These are phyloP conservation scores for Alternaria metachromatica DNA, from an alignment of 2,329 filamentous ascomycete species.

Conservation along the genomic window DNA sequence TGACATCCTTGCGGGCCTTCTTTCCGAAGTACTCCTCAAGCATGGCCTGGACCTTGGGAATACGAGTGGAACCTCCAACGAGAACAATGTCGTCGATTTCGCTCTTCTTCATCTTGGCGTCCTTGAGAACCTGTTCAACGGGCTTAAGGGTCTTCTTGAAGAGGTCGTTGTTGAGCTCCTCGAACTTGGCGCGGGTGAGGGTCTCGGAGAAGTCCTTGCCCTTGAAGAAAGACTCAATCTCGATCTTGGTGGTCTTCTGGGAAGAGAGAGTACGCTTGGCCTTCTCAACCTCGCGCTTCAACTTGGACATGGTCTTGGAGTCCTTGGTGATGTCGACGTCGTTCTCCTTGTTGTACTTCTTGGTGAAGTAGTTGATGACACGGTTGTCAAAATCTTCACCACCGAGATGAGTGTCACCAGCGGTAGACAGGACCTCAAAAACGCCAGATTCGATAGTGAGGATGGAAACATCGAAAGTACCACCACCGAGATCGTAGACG, in stretches of 20 bases:
- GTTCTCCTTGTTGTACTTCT: constrained; percentile 99
- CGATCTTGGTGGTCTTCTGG: constrained; percentile 90
- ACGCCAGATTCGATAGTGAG: constrained; percentile 88
- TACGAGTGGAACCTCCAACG: constrained; percentile 98
- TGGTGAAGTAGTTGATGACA: constrained; percentile 94
- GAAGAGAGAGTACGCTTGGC: constrained; percentile 96
- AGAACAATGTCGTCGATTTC: constrained; percentile 97
- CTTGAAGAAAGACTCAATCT: constrained; percentile 96
- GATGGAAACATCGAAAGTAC: constrained; percentile 64
- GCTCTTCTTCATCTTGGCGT: constrained; percentile 94
- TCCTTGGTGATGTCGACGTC: constrained; percentile 91
- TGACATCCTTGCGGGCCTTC: constrained; percentile 99
- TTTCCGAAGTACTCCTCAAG: constrained; percentile 98
- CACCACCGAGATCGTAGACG: constrained; percentile 53
- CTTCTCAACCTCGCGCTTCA: constrained; percentile 99
- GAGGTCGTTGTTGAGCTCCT: constrained; percentile 97
- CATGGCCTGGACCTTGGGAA: constrained; percentile 93
- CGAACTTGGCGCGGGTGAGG: constrained; percentile 97
- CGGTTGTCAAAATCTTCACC: constrained; percentile 99
- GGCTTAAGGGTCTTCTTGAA: constrained; percentile 99
- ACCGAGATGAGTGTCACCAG: constrained; percentile 96
- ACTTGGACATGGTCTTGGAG: constrained; percentile 97
- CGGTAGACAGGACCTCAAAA: constrained; percentile 92
- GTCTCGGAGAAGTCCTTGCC: constrained; percentile 99
- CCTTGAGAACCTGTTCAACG: constrained; percentile 97